Evolutionary conservation across 768 basidiomycete species (phyloP), one percentile per base, ranked within the genome.

Genomic region (Flagelloscypha sp.): DNA sequence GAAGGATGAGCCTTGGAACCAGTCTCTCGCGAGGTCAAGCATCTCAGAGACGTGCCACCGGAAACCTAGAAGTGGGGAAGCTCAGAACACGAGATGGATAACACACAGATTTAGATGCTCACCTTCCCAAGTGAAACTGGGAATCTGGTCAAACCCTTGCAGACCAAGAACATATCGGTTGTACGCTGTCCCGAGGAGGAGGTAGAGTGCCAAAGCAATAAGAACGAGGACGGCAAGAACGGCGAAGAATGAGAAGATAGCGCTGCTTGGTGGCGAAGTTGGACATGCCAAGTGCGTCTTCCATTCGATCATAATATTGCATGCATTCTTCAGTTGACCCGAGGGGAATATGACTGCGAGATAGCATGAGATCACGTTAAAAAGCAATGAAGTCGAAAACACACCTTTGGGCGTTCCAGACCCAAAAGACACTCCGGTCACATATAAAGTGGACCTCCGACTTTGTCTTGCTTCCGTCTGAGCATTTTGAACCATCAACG

Each of bases 241-340:
- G 12, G 70, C 64, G 24, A 82, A 57, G 42, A 72, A 66, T 31
- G 37, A 33, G 13, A 33, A 23, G 20, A 25, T 18, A 28, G 7
- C 28, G 37, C 22, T 31, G 32, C 5, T 27, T 12, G 8, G 33
- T 38, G 11, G 13, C 12, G 30, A 19, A 40, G 4, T 21, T 10
- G 3, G 24, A 2, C n/a, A 23, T 7, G 20, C n/a, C 18, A 16
- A 19, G 5, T 76, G 76, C 4, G 84, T 89, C 37, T 70, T 65
- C 89, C 89, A 93, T 60, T 92, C 86, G 24, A 93, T 58, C 39
- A 83, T 72, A 52, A 79, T 90, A 9, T 76, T 71, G 53, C 89
- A 93, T n/a, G 74, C 75, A 18, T 50, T 50, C 7, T 79, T 71
- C 22, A 81, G 76, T 11, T 73, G 70, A 7, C 62, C 61, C 6